Base-by-base conservation (phyloP, 805 yeast species). In the Candida endomychidarum region DNA sequence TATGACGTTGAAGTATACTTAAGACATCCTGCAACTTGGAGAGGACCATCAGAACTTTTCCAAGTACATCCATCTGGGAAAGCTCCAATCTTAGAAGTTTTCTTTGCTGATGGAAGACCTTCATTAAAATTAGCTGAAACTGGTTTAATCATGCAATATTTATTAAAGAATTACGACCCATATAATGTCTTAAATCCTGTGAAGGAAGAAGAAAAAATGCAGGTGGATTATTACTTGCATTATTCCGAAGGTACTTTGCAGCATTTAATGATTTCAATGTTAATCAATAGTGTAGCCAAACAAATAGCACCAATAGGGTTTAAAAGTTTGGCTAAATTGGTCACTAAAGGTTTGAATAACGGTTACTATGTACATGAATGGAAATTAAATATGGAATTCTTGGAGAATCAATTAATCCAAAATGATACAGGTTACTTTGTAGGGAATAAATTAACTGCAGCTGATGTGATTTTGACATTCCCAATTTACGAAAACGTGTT, bases 171-270 rank as follows among this genome's bases (percentile, higher is more conserved):
- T 42, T 68, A 68, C 36, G 74, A 68, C 43, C 56, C 58, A 11
- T 34, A 56, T 22, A 31, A 53, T 18, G 33, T 58, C 1, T 45
- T 68, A 9, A 52, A 51, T 17, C 65, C 70, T 0, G 22, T 37
- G 0, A 48, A 46, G 24, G 70, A 60, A 8, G 65, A 63, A 8
- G 75, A 73, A 20, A 60, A 58, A 30, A 69, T 72, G 11, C 46
- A 61, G 37, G 72, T 78, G 21, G 77, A 77, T 45, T 81, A 75
- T 54, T 79, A 63, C 45, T 54, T 79, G 32, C 78, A 78, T 51
- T 78, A 74, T 50, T 56, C 75, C 9, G 91, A 84, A 55, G 86
- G 81, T 0, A 72, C 84, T 12, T 56, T 83, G 15, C 80, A 77
- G 53, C 79, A 78, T 12, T 59, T 72, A 6, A 53, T 75, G 38